These are phyloP conservation scores for Kluyveromyces siamensis DNA, from an alignment of 805 yeast genomes.

Conservation along the genomic window DNA sequence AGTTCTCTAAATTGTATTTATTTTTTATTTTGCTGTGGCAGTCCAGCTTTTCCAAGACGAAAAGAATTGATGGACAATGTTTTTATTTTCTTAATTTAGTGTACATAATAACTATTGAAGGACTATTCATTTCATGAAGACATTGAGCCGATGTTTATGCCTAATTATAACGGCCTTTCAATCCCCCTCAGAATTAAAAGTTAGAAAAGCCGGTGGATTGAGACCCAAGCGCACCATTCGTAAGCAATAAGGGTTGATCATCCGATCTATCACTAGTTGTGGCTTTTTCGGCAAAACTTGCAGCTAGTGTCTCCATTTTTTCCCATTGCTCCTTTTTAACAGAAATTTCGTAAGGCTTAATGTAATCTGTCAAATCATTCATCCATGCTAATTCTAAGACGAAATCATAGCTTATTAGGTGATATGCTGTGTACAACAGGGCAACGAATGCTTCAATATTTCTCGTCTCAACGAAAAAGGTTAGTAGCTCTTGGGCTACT, in stretches of 20 bases:
- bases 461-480: conserved; percentile 93
- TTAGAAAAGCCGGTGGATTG: conserved; percentile 49
- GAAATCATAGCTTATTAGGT: conserved; percentile 67
- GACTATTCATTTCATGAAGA: too few species aligned
- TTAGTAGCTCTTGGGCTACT: conserved; percentile 79
- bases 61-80: too few species aligned
- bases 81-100: too few species aligned
- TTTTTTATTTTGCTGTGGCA: too few species aligned
- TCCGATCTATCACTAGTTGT: conserved; percentile 46
- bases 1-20: too few species aligned
- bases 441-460: conserved; percentile 94
- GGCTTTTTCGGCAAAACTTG: conserved; percentile 61
- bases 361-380: conserved; percentile 70
- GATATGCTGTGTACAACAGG: conserved; percentile 77
- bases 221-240: conserved; percentile 68
- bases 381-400: conserved; percentile 90
- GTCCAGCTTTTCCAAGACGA: too few species aligned
- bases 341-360: conserved; percentile 87
- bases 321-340: conserved; percentile 71
- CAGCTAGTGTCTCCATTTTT: conserved; percentile 52
- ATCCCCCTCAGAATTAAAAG: conserved; percentile 5
- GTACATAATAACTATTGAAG: too few species aligned
- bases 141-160: too few species aligned
- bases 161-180: background rate
- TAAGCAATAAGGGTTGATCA: conserved; percentile 71